Evolutionary conservation across 1,139 yeast species (phyloP).

Genomic region (Scheffersomyces cryptocercus): DNA sequence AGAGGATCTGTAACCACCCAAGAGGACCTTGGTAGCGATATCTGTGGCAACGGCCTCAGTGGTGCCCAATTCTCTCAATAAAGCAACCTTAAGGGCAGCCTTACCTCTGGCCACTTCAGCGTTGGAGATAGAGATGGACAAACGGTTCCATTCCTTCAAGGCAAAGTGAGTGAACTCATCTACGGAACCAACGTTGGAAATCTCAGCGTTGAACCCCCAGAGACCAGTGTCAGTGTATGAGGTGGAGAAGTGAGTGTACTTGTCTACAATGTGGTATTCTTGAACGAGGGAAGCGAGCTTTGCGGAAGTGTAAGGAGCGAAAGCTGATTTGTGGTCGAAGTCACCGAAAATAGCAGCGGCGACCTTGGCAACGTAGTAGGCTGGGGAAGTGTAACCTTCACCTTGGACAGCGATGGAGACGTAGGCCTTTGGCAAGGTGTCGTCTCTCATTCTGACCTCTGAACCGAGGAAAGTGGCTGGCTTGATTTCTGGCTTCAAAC

Average conservation of each 20-base stretch:
- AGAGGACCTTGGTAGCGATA: constrained; percentile 62
- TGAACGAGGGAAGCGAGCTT: constrained; percentile 76
- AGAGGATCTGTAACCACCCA: constrained; percentile 62
- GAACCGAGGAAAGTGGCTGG: constrained; percentile 76
- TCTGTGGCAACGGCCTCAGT: constrained; percentile 54
- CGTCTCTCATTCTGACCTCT: constrained; percentile 85
- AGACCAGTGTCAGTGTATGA: constrained; percentile 77
- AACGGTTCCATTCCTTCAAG: constrained; percentile 84
- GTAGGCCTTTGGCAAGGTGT: constrained; percentile 79
- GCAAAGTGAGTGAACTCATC: constrained; percentile 81
- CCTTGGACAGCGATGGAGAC: constrained; percentile 73
- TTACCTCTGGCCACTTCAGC: constrained; percentile 80
- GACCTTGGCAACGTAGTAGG: constrained; percentile 69
- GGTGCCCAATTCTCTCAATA: constrained; percentile 49
- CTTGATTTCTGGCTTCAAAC: constrained; percentile 54
- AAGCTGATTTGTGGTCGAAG: constrained; percentile 54
- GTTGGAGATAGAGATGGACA: constrained; percentile 70
- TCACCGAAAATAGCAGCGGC: constrained; percentile 72
- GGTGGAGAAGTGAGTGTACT: constrained; percentile 67
- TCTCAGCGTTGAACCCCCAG: constrained; percentile 77
- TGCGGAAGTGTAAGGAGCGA: constrained; percentile 73
- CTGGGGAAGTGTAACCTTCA: constrained; percentile 62
- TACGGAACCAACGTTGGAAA: constrained; percentile 56
- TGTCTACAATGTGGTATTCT: constrained; percentile 73
- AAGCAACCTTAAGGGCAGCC: constrained; percentile 62